Conservation (phyloP, 2,329 filamentous ascomycete genomes). For the Zasmidium citrigriseum region DNA sequence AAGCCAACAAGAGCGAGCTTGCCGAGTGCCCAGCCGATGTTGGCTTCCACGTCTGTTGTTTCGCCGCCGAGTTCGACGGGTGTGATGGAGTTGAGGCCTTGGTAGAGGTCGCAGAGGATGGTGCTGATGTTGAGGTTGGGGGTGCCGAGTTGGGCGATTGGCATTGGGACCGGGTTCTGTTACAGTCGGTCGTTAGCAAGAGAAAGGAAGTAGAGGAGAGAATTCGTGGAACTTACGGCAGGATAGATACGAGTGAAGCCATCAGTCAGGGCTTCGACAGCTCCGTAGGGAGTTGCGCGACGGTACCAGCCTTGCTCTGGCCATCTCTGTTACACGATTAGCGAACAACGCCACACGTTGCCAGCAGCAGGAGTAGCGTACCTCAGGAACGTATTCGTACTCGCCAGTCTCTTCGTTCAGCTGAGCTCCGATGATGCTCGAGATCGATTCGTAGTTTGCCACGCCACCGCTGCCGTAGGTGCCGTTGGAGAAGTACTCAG, state of each 20-base stretch:
- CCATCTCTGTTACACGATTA: constrained; percentile 23
- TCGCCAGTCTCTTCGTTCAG: constrained; percentile 26
- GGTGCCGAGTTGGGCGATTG: constrained; percentile 33
- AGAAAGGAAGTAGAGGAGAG: neutral
- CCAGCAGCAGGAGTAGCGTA: neutral
- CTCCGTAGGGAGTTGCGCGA: constrained; percentile 29
- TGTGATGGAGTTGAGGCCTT: constrained; percentile 39
- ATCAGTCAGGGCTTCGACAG: constrained; percentile 35
- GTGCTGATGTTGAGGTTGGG: constrained; percentile 34
- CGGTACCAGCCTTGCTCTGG: constrained; percentile 33
- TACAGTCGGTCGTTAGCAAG: neutral
- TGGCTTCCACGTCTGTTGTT: constrained; percentile 24
- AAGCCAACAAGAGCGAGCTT: constrained; percentile 35
- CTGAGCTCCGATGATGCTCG: constrained; percentile 31
- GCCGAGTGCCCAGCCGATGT: constrained; percentile 32
- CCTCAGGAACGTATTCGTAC: constrained; percentile 32
- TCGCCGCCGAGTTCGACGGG: constrained; percentile 34
- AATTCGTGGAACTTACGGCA: constrained; percentile 11
- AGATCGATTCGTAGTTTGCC: constrained; percentile 36
- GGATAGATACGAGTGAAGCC: constrained; percentile 38
- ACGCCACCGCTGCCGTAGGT: constrained; percentile 40
- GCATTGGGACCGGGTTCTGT: constrained; percentile 34
- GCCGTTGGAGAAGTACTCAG: constrained; percentile 38
- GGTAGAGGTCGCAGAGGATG: constrained; percentile 38
- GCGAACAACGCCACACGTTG: too few species aligned